Conservation (phyloP, 2,329 filamentous ascomycete species). For the Rhexocercosporidium sp. region DNA sequence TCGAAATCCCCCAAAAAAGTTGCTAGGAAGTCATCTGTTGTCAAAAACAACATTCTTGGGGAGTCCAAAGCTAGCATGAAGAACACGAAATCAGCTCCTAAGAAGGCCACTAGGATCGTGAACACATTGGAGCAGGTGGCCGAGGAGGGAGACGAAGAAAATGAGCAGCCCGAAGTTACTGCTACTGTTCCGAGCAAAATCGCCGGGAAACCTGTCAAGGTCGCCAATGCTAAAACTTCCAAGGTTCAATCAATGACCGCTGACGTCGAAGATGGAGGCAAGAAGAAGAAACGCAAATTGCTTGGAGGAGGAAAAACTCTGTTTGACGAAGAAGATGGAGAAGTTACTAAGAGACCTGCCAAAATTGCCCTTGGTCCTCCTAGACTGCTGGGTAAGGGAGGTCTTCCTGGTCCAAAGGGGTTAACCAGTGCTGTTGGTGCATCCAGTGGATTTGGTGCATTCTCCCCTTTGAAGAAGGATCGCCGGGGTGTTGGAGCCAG, state of each 20-base stretch:
- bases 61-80: constrained; percentile 45
- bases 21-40: constrained; percentile 23
- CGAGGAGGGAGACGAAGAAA: constrained; percentile 45
- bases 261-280: constrained; percentile 42
- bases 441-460: constrained; percentile 56
- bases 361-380: constrained; percentile 43
- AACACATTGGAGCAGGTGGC: constrained; percentile 47
- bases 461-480: constrained; percentile 77
- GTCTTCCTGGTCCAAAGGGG: constrained; percentile 35
- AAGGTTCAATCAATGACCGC: constrained; percentile 27
- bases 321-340: constrained; percentile 73
- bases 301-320: constrained; percentile 67
- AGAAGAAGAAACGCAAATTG: constrained; percentile 76
- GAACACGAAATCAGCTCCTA: constrained; percentile 41
- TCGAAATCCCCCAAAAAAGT: constrained; percentile 34
- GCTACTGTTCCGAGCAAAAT: constrained; percentile 14
- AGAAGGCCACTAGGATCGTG: constrained; percentile 38
- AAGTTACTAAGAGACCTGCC: constrained; percentile 46
- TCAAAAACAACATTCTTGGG: constrained; percentile 49
- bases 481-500: constrained; percentile 66
- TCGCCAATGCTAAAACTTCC: constrained; percentile 15
- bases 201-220: constrained; percentile 16
- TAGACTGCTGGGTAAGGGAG: constrained; percentile 40
- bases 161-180: constrained; percentile 43
- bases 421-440: constrained; percentile 35